These are phyloP conservation scores for Tetrahymena thermophila DNA, from an alignment of 73 alveolate genomes.

Conservation along the genomic window DNA sequence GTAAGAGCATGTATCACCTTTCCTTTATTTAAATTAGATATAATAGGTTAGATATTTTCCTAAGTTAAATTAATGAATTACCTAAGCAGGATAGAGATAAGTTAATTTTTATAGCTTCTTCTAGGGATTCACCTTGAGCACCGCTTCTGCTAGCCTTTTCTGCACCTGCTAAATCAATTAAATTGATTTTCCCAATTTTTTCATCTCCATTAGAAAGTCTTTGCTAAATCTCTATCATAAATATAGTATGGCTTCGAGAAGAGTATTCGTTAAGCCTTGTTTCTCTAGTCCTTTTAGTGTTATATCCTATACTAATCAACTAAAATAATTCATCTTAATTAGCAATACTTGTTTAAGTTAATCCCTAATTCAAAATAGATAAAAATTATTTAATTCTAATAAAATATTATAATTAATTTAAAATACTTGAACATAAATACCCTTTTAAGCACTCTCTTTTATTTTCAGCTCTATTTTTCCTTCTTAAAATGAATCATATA, in stretches of 20 bases:
- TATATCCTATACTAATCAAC: slow-evolving; percentile 44
- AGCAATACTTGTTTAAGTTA: slow-evolving; percentile 28
- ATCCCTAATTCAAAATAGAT: not conserved
- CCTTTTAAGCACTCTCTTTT: slow-evolving; percentile 6
- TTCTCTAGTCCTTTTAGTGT: slow-evolving; percentile 58
- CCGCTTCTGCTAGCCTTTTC: slow-evolving; percentile 69
- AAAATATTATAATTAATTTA: not conserved
- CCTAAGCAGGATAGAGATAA: slow-evolving; percentile 52
- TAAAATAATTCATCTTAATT: slow-evolving; percentile 48
- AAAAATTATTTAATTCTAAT: slow-evolving; percentile 5
- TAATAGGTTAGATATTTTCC: not conserved
- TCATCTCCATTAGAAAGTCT: slow-evolving; percentile 47
- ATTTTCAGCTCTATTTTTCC: not conserved
- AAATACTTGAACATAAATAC: slow-evolving; percentile 11
- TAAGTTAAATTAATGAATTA: not conserved
- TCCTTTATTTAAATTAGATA: slow-evolving; percentile 31
- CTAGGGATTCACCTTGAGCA: slow-evolving; percentile 59
- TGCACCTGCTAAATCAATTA: slow-evolving; percentile 72
- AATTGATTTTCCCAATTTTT: slow-evolving; percentile 60
- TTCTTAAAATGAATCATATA: not conserved
- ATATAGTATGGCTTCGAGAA: slow-evolving; percentile 60
- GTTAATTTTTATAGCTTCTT: slow-evolving; percentile 71
- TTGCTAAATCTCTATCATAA: slow-evolving; percentile 57
- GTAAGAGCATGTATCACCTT: slow-evolving; percentile 68
- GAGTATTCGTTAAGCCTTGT: slow-evolving; percentile 60